phyloP scores from a whole-genome alignment of 225 moss, liverwort and hornwort species.

The Marchantia paleacea region DNA sequence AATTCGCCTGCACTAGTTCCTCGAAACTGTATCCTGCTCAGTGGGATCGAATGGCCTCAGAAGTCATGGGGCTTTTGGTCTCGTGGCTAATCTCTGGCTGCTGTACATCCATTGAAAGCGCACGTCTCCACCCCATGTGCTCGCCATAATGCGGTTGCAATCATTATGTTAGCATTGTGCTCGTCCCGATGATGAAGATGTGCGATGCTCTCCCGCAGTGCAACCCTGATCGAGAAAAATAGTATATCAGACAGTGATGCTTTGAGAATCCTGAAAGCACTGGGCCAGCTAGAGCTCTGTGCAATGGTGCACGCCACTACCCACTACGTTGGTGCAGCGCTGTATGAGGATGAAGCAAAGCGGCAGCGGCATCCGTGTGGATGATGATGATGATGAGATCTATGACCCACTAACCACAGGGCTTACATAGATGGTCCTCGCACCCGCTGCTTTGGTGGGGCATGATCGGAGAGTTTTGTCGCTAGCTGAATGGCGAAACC shows the following conservation, averaged over 20 bases:
- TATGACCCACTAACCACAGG: background rate
- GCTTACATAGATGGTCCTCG: background rate
- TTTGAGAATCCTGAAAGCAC: background rate
- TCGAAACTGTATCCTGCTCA: background rate
- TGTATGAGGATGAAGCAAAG: background rate
- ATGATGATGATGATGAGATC: conserved; percentile 7
- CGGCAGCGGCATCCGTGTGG: conserved; percentile 7
- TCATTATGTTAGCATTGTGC: background rate
- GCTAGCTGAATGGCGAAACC: background rate
- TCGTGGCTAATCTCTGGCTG: background rate
- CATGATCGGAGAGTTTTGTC: background rate
- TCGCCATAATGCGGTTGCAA: background rate
- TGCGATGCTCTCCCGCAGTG: background rate
- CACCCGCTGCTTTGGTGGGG: background rate
- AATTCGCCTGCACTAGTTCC: background rate
- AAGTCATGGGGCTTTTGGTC: background rate
- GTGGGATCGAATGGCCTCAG: background rate
- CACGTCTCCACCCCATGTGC: background rate
- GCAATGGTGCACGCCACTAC: background rate
- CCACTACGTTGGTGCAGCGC: background rate
- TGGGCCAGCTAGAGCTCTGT: background rate
- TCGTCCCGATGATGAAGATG: background rate
- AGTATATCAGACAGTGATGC: background rate
- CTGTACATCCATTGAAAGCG: too few species aligned
- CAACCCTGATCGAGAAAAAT: background rate